Evolutionary conservation across 129 eudicot genomes (phyloP), one percentile per base, ranked within the genome.

Genomic region (Rutidosis leptorrhynchoides): DNA sequence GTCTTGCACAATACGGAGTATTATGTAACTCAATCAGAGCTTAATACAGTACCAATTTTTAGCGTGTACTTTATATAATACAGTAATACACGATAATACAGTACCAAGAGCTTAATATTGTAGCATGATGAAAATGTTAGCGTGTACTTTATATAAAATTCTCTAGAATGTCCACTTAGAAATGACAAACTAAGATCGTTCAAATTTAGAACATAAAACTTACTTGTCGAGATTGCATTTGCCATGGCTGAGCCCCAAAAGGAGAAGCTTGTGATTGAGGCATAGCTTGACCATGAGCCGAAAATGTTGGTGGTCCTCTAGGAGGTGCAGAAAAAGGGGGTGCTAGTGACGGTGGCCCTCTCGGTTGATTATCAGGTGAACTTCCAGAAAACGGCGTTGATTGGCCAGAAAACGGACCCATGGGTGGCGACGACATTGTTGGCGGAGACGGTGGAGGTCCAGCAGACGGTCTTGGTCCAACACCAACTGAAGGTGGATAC

Each of bases 241-340:
- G 85, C 98, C 98, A 93, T 33, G 92, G 76, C 75, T 81, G 96
- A 67, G 85, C 73, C 30, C 90, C 96, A 60, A 62, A 87, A 16
- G 90, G 83, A 83, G 97, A 78, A 80, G 71, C 82, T 51, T 80
- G 72, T 22, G 77, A 71, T 49, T 71, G 88, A 54, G 78, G 65
- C 69, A 49, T 56, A 64, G 87, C 82, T 75, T 74, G 83, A 61
- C 27, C 69, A 25, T 81, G 87, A 19, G 81, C 76, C 16, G 90
- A 61, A 81, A 81, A 89, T 58, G 79, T 64, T 1, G 83, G 73
- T 26, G 87, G 65, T 63, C 87, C 85, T 68, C 80, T 68, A 3
- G 32, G 80, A 24, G 86, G 77, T 54, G n/a, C n/a, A n/a, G n/a
- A n/a, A n/a, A n/a, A n/a, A n/a, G n/a, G n/a, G n/a, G n/a, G n/a